Evolutionary conservation across 2,329 filamentous ascomycete genomes (phyloP), one percentile per base, ranked within the genome.

Genomic region (Neurospora sp.): DNA sequence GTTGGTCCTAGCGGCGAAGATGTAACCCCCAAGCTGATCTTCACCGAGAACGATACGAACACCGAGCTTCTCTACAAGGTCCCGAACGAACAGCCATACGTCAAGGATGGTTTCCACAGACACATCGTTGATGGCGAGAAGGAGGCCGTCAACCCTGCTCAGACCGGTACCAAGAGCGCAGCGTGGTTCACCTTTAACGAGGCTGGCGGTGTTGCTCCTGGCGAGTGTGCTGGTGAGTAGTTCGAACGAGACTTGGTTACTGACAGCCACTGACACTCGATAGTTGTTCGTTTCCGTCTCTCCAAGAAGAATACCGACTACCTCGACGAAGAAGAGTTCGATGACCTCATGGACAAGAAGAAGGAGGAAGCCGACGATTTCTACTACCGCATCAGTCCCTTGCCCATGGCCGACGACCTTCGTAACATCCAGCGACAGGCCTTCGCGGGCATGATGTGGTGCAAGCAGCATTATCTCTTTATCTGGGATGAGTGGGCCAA

Each of bases 401-500:
- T 97, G 46, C 95, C 94, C 2, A 97, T 97, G 91, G 87, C 92
- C 0, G 94, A 98, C 67, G 95, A 98, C 77, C 85, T 97, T 71
- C 90, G 94, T 74, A 97, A 96, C 80, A 96, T 98, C 75, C 96
- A 98, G 81, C 88, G 95, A 74, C 94, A 97, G 79, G 96, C 95
- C 4, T 91, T 97, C 74, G 90, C 94, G 0, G 95, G 96, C 69
- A 98, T 98, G 95, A 91, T 98, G 86, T 98, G 95, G 95, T 96
- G 91, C 73, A 98, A 98, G 80, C 95, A 98, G 79, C 92, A 93
- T 81, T 98, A 98, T 80, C 88, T 96, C 78, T 97, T 98, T 80
- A 89, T 98, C 76, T 97, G 93, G 93, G 94, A 98, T 74, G 92
- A 98, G 78, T 98, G 95, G 95, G 93, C 94, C 36, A 97, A 97